Evolutionary conservation across 2,329 filamentous ascomycete species (phyloP).

Genomic region (Cladosporium colombiae): DNA sequence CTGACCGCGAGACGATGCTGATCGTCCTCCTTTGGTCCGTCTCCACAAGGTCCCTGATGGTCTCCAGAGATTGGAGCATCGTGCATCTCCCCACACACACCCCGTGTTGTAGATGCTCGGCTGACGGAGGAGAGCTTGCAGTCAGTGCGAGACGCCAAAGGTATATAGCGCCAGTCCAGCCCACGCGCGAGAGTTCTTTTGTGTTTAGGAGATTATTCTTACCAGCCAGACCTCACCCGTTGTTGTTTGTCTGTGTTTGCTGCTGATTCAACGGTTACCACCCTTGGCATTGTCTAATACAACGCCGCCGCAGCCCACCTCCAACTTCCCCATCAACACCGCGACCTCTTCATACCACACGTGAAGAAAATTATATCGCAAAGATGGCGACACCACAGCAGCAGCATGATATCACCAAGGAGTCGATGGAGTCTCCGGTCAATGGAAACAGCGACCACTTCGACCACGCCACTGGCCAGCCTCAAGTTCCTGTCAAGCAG

Average conservation of each 20-base stretch:
- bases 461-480: conserved; percentile 39
- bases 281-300: neutral
- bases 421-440: conserved; percentile 16
- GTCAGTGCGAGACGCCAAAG: conserved; percentile 18
- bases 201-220: conserved; percentile 8
- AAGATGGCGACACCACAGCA: conserved; percentile 48
- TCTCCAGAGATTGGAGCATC: conserved; percentile 8
- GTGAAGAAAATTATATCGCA: conserved; percentile 10
- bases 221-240: conserved; percentile 15
- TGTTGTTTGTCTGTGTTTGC: conserved; percentile 19
- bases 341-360: neutral
- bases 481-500: conserved; percentile 34
- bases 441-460: conserved; percentile 33
- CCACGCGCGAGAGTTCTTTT: conserved; percentile 12
- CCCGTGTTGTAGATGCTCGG: conserved; percentile 17
- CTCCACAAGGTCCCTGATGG: conserved; percentile 16
- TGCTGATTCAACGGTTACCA: neutral
- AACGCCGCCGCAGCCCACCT: neutral
- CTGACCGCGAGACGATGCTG: conserved; percentile 16
- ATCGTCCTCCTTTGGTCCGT: conserved; percentile 25
- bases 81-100: conserved; percentile 20
- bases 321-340: neutral
- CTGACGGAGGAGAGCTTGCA: conserved; percentile 18
- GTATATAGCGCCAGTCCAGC: conserved; percentile 16
- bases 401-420: conserved; percentile 36